phyloP scores from a whole-genome alignment of 192 early-diverging fungal genomes.

The Umbelopsis sp. region DNA sequence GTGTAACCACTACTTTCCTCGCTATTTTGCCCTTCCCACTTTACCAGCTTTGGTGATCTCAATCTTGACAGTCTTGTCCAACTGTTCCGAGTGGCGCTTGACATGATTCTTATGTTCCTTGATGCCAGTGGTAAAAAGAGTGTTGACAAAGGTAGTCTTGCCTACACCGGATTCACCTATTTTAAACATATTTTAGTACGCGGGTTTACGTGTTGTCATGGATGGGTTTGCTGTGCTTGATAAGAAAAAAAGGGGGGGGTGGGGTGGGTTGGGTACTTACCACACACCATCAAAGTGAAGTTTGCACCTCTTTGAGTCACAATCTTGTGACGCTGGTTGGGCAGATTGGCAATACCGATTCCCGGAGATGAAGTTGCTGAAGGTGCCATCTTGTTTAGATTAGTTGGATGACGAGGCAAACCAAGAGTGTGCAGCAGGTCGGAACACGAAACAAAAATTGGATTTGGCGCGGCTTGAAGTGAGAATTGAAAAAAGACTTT shows the following conservation, averaged over 20 bases:
- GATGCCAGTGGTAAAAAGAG: constrained; percentile 83
- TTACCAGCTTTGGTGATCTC: constrained; percentile 96
- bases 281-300: constrained; percentile 98
- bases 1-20: neutral
- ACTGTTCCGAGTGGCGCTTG: constrained; percentile 84
- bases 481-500: neutral
- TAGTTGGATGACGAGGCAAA: neutral
- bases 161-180: constrained; percentile 91
- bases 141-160: constrained; percentile 99
- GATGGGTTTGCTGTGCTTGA: neutral
- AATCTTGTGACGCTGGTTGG: constrained; percentile 92
- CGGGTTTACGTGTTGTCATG: neutral
- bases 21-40: constrained; percentile 1
- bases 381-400: constrained; percentile 23
- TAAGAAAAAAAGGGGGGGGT: neutral
- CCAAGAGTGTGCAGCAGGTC: neutral
- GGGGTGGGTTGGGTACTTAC: no score
- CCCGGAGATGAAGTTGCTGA: constrained; percentile 22
- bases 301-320: constrained; percentile 90
- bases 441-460: constrained; percentile 9
- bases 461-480: neutral
- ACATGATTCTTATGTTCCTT: constrained; percentile 29
- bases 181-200: neutral
- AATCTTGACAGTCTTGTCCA: constrained; percentile 96
- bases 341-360: constrained; percentile 91